A percentile compares a stretch with the other conserved stretches of the same genome.
Evolutionary conservation across 306 rosid species (phyloP).

Genomic region (Carpinus fangiana): DNA sequence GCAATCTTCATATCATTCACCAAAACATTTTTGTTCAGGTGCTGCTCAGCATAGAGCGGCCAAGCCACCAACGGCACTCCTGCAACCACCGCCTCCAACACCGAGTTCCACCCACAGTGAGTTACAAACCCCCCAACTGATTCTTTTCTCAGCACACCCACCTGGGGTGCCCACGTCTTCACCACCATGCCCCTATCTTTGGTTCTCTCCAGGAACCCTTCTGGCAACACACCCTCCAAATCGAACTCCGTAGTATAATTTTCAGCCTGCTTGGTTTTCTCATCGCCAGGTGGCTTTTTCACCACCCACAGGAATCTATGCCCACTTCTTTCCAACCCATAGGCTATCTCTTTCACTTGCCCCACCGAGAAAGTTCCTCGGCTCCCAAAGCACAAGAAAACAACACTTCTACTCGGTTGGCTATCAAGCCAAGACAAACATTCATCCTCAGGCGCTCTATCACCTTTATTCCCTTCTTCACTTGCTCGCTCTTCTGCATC

Average conservation of each 20-base stretch:
- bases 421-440: slow-evolving; percentile 32
- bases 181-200: slow-evolving; percentile 49
- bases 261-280: background rate
- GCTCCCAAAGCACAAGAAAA: slow-evolving; percentile 39
- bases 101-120: slow-evolving; percentile 75
- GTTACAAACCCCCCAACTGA: slow-evolving; percentile 63
- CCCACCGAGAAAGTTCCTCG: slow-evolving; percentile 12
- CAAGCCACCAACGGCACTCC: slow-evolving; percentile 59
- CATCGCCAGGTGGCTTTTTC: slow-evolving; percentile 12
- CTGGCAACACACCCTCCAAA: background rate
- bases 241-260: background rate
- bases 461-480: background rate
- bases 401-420: slow-evolving; percentile 33
- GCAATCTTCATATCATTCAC: slow-evolving; percentile 57
- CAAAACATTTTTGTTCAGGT: slow-evolving; percentile 36
- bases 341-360: slow-evolving; percentile 34
- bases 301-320: slow-evolving; percentile 40
- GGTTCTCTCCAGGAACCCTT: slow-evolving; percentile 30
- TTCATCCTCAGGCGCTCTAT: background rate
- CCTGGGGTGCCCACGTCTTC: slow-evolving; percentile 57
- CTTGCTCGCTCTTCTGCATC: too few species aligned
- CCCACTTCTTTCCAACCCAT: slow-evolving; percentile 32
- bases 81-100: slow-evolving; percentile 45
- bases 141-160: slow-evolving; percentile 39
- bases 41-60: slow-evolving; percentile 67